Evolutionary conservation across 2,329 filamentous ascomycete genomes (phyloP).

Genomic region (Trichoderma harzianum): DNA sequence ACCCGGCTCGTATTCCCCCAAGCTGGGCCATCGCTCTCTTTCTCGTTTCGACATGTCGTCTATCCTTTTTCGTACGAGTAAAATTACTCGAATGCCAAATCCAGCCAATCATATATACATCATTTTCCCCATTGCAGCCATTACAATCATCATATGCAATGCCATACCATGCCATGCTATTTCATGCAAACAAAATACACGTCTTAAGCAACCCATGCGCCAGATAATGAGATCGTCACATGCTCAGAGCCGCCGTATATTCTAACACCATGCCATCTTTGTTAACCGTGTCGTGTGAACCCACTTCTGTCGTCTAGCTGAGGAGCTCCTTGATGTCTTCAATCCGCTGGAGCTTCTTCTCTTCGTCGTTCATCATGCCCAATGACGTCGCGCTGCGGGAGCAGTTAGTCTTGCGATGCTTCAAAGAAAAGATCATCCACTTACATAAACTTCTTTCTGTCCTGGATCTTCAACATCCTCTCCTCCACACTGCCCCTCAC

Average conservation of each 20-base stretch:
- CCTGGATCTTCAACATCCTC: conserved; percentile 89
- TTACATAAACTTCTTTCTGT: conserved; percentile 93
- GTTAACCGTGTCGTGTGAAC: neutral
- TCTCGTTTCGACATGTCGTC: neutral
- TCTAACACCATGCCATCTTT: neutral
- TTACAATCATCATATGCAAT: neutral
- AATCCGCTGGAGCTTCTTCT: conserved; percentile 84
- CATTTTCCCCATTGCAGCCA: neutral
- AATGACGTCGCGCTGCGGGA: conserved; percentile 75
- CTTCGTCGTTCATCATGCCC: conserved; percentile 92
- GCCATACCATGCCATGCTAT: neutral
- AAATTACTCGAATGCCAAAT: neutral
- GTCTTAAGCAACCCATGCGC: conserved; percentile 1
- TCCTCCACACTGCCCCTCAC: conserved; percentile 90
- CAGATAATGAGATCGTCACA: neutral
- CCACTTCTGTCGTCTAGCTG: conserved; percentile 42
- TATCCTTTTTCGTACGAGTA: neutral
- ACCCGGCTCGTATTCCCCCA: neutral
- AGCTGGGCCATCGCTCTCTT: neutral
- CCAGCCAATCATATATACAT: neutral
- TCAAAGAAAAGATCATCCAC: conserved; percentile 35
- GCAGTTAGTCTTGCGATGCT: neutral
- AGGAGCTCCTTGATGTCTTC: conserved; percentile 93
- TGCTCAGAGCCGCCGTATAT: neutral
- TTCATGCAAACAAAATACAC: neutral